phyloP scores from a whole-genome alignment of 2,329 filamentous ascomycete genomes.

The Tolypocladium ophioglossoides region DNA sequence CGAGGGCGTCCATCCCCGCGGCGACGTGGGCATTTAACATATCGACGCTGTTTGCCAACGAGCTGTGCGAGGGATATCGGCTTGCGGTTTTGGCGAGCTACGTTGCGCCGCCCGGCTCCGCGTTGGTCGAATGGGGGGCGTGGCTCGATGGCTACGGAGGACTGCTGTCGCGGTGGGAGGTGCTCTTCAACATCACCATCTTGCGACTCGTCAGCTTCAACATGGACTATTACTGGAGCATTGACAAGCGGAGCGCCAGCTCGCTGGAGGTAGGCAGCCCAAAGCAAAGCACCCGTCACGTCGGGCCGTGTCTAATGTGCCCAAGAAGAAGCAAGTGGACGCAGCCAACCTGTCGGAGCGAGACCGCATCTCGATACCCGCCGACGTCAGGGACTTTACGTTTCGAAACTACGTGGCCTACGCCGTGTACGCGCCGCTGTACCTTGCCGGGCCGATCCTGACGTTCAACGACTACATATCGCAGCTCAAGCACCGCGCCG shows the following conservation, averaged over 20 bases:
- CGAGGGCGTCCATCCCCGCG: slow-evolving; percentile 58
- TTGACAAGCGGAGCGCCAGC: slow-evolving; percentile 51
- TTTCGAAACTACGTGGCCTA: slow-evolving; percentile 89
- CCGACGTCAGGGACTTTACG: slow-evolving; percentile 57
- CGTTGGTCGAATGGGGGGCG: slow-evolving; percentile 49
- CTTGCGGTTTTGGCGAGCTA: slow-evolving; percentile 52
- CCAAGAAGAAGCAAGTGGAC: slow-evolving; percentile 97
- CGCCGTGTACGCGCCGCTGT: slow-evolving; percentile 82
- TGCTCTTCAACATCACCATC: slow-evolving; percentile 95
- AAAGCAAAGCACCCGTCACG: neutral
- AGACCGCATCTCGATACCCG: slow-evolving; percentile 72
- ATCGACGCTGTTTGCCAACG: slow-evolving; percentile 77
- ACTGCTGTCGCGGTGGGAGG: slow-evolving; percentile 83
- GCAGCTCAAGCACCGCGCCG: slow-evolving; percentile 63
- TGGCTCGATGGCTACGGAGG: slow-evolving; percentile 74
- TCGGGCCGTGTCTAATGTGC: slow-evolving; percentile 42
- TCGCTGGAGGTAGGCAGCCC: slow-evolving; percentile 66
- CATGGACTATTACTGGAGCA: slow-evolving; percentile 90
- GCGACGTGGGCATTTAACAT: slow-evolving; percentile 90
- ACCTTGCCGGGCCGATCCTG: slow-evolving; percentile 83
- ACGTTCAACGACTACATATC: slow-evolving; percentile 98
- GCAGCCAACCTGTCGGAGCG: slow-evolving; percentile 76
- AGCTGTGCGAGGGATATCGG: slow-evolving; percentile 68
- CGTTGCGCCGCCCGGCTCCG: slow-evolving; percentile 31
- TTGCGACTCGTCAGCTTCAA: slow-evolving; percentile 93